These are phyloP conservation scores for Talaromyces pinophilus DNA, from an alignment of 2,329 filamentous ascomycete species.

Conservation along the genomic window DNA sequence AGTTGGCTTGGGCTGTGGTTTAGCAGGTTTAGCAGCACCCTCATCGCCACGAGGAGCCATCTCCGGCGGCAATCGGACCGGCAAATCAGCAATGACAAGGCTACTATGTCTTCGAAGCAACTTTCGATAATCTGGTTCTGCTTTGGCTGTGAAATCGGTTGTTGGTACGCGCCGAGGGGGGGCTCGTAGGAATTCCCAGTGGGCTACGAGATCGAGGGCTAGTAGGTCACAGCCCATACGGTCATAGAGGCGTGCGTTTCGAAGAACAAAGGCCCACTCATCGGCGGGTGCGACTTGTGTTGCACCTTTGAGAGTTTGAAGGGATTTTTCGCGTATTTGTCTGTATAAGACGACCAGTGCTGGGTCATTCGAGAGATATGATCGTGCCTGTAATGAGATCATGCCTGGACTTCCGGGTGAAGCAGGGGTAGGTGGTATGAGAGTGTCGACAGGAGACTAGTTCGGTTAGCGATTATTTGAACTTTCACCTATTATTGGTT, in stretches of 20 bases:
- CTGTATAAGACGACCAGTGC: conserved; percentile 84
- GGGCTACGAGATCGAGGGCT: conserved; percentile 70
- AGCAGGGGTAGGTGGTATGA: conserved; percentile 53
- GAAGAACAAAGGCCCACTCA: conserved; percentile 87
- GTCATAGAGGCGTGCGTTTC: conserved; percentile 80
- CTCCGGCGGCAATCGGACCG: conserved; percentile 24
- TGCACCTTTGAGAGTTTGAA: conserved; percentile 83
- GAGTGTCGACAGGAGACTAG: conserved; percentile 73
- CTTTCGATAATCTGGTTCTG: conserved; percentile 62
- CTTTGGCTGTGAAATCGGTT: conserved; percentile 31
- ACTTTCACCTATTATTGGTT: conserved; percentile 2
- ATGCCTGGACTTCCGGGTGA: conserved; percentile 65
- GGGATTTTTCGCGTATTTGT: conserved; percentile 76
- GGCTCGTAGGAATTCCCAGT: conserved; percentile 53
- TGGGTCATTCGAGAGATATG: conserved; percentile 88
- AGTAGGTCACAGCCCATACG: conserved; percentile 93
- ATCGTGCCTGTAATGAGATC: conserved; percentile 64
- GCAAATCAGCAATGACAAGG: conserved; percentile 73
- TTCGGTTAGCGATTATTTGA: conserved; percentile 25
- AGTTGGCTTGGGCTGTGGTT: conserved; percentile 60
- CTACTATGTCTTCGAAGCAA: conserved; percentile 72
- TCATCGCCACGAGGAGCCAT: neutral
- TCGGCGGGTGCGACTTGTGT: conserved; percentile 74
- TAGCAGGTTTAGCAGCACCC: conserved; percentile 27
- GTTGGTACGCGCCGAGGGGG: conserved; percentile 27